These are phyloP conservation scores for Atkinsonella texensis DNA, from an alignment of 2,329 filamentous ascomycete species.

Conservation along the genomic window DNA sequence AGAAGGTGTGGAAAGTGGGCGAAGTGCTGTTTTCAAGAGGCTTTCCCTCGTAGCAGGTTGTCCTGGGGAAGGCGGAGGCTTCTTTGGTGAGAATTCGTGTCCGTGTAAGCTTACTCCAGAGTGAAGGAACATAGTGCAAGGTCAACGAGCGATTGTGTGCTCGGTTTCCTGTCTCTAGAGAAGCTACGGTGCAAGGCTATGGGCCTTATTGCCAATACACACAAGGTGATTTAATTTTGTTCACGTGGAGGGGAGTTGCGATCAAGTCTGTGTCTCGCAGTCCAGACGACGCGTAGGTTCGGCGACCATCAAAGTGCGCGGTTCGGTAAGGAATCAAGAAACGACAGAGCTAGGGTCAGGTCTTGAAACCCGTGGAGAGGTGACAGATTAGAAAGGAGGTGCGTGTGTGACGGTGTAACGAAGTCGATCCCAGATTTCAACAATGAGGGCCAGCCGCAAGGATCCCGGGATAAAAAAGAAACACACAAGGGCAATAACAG, in stretches of 20 bases:
- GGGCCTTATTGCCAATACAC: not conserved
- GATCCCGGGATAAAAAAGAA: not conserved
- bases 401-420: not conserved
- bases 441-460: constrained; percentile 1
- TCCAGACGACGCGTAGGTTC: too few relatives aligned
- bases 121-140: constrained; percentile 41
- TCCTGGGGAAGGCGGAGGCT: constrained; percentile 15
- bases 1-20: constrained; percentile 19
- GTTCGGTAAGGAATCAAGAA: too few relatives aligned
- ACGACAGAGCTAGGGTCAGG: not conserved
- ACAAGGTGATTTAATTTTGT: not conserved
- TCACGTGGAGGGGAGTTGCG: not conserved
- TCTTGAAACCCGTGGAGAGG: not conserved
- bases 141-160: not conserved
- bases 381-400: not conserved
- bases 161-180: not conserved
- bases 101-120: constrained; percentile 47
- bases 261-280: not conserved
- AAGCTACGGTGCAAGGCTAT: not conserved
- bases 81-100: constrained; percentile 41
- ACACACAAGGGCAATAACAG: not conserved
- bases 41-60: constrained; percentile 24
- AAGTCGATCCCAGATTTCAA: not conserved
- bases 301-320: too few relatives aligned
- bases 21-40: constrained; percentile 30